phyloP scores from a whole-genome alignment of 805 yeast genomes.

The Scheffersomyces ergatensis region DNA sequence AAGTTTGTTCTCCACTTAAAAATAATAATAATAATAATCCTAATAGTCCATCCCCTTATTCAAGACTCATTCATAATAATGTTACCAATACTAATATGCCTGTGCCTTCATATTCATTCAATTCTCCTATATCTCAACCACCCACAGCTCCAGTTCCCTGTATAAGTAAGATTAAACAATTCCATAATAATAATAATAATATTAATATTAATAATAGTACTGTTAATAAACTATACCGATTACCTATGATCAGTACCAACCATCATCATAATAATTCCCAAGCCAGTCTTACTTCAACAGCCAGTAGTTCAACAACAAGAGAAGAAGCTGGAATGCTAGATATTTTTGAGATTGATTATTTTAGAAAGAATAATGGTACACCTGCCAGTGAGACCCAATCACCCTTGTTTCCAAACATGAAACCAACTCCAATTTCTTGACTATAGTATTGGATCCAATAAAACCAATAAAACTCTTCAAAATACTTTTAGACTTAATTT shows the following conservation, averaged over 20 bases:
- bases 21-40: not conserved
- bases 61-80: not conserved
- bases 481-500: no score
- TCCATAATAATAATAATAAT: not conserved
- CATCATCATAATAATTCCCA: slow-evolving; percentile 6
- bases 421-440: not conserved
- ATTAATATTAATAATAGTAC: not conserved
- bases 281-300: slow-evolving; percentile 24
- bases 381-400: slow-evolving; percentile 31
- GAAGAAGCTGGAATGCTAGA: slow-evolving; percentile 10
- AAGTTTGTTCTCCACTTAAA: not conserved
- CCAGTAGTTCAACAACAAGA: slow-evolving; percentile 8
- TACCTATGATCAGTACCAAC: not conserved
- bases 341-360: not conserved
- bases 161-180: not conserved
- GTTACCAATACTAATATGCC: no score
- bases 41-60: not conserved
- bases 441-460: no score
- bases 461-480: no score
- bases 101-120: not conserved
- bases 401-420: slow-evolving; percentile 4
- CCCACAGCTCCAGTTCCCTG: not conserved
- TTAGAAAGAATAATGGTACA: slow-evolving; percentile 10
- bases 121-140: not conserved
- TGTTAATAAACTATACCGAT: not conserved